phyloP scores from a whole-genome alignment of 2,329 filamentous ascomycete genomes.

The Apiospora aurea region DNA sequence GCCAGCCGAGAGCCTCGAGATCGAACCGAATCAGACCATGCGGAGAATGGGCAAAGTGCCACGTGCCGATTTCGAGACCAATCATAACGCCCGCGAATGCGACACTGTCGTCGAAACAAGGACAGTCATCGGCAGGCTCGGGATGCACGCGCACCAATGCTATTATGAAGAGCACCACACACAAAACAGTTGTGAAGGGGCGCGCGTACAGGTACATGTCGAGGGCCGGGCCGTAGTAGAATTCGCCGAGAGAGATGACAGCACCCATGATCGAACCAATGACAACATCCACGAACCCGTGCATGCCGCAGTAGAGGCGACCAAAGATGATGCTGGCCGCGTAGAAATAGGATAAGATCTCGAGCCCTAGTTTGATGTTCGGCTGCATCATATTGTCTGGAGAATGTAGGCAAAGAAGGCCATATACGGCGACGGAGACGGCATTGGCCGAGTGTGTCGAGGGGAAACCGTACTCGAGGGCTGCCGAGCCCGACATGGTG shows the following conservation, averaged over 20 bases:
- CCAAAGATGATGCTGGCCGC: conserved; percentile 89
- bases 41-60: conserved; percentile 74
- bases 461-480: conserved; percentile 95
- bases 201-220: conserved; percentile 75
- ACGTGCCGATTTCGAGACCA: conserved; percentile 81
- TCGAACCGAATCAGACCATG: conserved; percentile 64
- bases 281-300: conserved; percentile 92
- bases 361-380: conserved; percentile 66
- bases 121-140: conserved; percentile 95
- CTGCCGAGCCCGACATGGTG: conserved; percentile 95
- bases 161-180: conserved; percentile 72
- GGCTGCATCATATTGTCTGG: conserved; percentile 68
- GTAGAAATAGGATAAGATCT: conserved; percentile 81
- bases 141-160: conserved; percentile 88
- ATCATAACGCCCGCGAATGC: conserved; percentile 91
- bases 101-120: conserved; percentile 95
- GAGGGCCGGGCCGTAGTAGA: conserved; percentile 66
- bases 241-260: conserved; percentile 65
- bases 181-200: conserved; percentile 67
- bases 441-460: conserved; percentile 98
- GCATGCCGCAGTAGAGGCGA: conserved; percentile 97
- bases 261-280: conserved; percentile 81
- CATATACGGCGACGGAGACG: conserved; percentile 90
- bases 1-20: conserved; percentile 70
- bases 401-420: conserved; percentile 72